These are phyloP conservation scores for Agarophyton chilense DNA, from an alignment of 23 red algal genomes.

Conservation along the genomic window DNA sequence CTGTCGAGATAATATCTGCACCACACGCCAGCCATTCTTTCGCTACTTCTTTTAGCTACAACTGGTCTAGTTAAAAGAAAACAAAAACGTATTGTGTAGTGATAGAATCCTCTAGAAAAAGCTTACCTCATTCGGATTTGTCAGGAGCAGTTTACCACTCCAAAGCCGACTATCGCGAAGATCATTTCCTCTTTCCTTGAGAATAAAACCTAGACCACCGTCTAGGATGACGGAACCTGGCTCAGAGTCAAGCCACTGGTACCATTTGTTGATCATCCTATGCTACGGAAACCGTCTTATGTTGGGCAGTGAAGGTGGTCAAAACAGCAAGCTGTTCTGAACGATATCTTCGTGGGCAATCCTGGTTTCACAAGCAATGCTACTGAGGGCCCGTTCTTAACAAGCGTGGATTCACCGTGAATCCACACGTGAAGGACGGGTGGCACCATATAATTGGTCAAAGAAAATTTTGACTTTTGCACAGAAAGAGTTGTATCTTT, in stretches of 20 bases:
- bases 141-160: slow-evolving; percentile 26
- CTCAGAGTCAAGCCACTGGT: slow-evolving; percentile 29
- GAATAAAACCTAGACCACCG: slow-evolving; percentile 39
- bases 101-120: background rate
- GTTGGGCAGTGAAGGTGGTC: no score
- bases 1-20: slow-evolving; percentile 39
- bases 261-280: slow-evolving; percentile 5
- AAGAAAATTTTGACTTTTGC: no score
- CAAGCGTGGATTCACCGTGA: no score
- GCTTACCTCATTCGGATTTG: slow-evolving; percentile 37
- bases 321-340: no score
- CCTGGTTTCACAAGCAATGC: no score
- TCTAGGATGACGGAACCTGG: slow-evolving; percentile 22
- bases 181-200: slow-evolving; percentile 32
- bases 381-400: no score
- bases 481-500: no score
- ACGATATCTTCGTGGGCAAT: no score
- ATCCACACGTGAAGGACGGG: no score
- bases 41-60: slow-evolving; percentile 21
- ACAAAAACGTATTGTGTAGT: background rate
- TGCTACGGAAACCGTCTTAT: no score
- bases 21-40: slow-evolving; percentile 46
- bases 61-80: background rate
- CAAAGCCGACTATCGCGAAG: background rate
- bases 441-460: no score